Evolutionary conservation across 371 early-diverging fungal genomes (phyloP), one percentile per base, ranked within the genome.

Genomic region (Parasitella parasitica): DNA sequence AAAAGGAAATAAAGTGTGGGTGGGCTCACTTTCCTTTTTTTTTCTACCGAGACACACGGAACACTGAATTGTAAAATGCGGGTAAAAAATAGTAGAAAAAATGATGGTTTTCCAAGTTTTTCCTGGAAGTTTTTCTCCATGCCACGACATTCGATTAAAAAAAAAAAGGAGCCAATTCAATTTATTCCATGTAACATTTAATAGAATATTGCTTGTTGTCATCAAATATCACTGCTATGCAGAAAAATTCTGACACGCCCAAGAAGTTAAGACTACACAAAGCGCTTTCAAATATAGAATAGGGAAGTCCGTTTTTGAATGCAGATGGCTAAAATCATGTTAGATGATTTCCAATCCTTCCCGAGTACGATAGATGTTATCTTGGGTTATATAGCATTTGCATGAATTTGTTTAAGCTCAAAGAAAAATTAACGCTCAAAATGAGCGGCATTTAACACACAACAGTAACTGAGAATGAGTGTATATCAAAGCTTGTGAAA

Each of bases 41-140:
- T 22, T 30, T 22, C 27, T 16, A 28, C 9, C 26, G 32, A 56
- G 37, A 43, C 57, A 56, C 54, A 41, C 57, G 34, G 34, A 36
- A 54, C 15, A 26, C 18, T 27, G 55, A 54, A n/a, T 53, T 41
- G 56, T 30, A 56, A 56, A 56, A 56, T 20, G 58, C 58, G 48
- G 58, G 58, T 46, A 58, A 58, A n/a, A n/a, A 58, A 36, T 24
- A 28, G 18, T 26, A 28, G 52, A 28, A 52, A 18, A 28, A 52
- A 12, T 26, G 56, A 41, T 49, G 22, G n/a, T 36, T 48, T 36
- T 58, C 43, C 58, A 58, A 58, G 58, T 35, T 58, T 58, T 58
- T 58, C 58, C 58, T n/a, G n/a, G n/a, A n/a, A n/a, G n/a, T n/a
- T n/a, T n/a, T n/a, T n/a, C n/a, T n/a, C n/a, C n/a, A n/a, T n/a